Evolutionary conservation across 345 rosid species (phyloP).

Genomic region (Boechera stricta): DNA sequence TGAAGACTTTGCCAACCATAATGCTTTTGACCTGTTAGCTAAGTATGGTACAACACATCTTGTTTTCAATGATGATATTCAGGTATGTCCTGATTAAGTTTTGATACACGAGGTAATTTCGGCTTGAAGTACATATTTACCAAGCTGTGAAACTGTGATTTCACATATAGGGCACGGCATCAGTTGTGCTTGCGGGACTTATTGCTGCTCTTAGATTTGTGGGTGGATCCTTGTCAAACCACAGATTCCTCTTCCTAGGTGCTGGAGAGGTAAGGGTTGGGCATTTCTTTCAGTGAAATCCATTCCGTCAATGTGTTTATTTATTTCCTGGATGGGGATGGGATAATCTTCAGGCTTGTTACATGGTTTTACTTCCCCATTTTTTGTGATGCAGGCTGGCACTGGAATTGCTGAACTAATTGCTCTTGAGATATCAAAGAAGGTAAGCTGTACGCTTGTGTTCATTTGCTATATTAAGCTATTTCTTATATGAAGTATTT

Average conservation of each 20-base stretch:
- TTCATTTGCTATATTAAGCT: slow-evolving; percentile 25
- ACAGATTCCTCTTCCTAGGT: slow-evolving; percentile 90
- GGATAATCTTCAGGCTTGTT: slow-evolving; percentile 2
- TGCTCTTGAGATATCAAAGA: slow-evolving; percentile 90
- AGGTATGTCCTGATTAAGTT: slow-evolving; percentile 54
- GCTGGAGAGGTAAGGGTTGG: slow-evolving; percentile 79
- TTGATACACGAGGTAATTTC: slow-evolving; percentile 15
- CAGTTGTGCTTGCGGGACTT: slow-evolving; percentile 97
- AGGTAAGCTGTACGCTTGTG: slow-evolving; percentile 52
- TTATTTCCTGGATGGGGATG: slow-evolving; percentile 18
- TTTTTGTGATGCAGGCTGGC: slow-evolving; percentile 74
- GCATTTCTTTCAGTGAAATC: slow-evolving; percentile 18
- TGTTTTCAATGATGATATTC: slow-evolving; percentile 98
- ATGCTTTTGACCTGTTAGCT: slow-evolving; percentile 88
- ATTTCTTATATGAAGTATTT: slow-evolving; percentile 11
- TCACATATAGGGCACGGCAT: slow-evolving; percentile 86
- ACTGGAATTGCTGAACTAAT: slow-evolving; percentile 95
- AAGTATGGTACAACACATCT: slow-evolving; percentile 93
- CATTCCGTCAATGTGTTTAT: slow-evolving; percentile 2
- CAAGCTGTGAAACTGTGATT: slow-evolving; percentile 11
- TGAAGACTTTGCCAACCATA: slow-evolving; percentile 98
- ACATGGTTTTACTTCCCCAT: slow-evolving; percentile 12
- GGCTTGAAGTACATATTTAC: slow-evolving; percentile 12
- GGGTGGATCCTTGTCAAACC: slow-evolving; percentile 81
- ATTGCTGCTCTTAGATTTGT: slow-evolving; percentile 74